A percentile compares a stretch with the other conserved stretches of the same genome.
phyloP scores from a whole-genome alignment of 2,329 filamentous ascomycete species.

The Huntiella abstrusa region DNA sequence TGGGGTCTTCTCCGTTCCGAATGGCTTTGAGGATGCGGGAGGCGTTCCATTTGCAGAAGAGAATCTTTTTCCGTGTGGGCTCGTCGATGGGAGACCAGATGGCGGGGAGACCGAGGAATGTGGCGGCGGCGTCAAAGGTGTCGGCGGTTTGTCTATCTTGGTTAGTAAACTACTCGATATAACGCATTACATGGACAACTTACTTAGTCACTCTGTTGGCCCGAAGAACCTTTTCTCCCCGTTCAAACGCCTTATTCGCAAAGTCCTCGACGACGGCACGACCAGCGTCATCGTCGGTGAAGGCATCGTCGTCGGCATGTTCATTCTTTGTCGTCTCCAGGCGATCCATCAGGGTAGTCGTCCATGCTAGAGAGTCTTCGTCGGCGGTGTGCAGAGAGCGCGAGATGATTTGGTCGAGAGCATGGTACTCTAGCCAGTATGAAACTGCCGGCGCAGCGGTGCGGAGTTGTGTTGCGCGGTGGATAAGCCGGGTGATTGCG shows the following conservation, averaged over 20 bases:
- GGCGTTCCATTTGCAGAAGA: slow-evolving; percentile 93
- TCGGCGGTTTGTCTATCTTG: slow-evolving; percentile 62
- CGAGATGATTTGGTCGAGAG: slow-evolving; percentile 76
- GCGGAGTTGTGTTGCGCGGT: slow-evolving; percentile 69
- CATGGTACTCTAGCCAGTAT: slow-evolving; percentile 93
- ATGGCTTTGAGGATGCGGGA: slow-evolving; percentile 78
- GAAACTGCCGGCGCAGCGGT: slow-evolving; percentile 69
- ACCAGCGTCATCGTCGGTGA: slow-evolving; percentile 68
- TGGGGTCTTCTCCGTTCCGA: slow-evolving; percentile 80
- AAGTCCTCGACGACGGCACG: slow-evolving; percentile 93
- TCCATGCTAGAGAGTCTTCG: slow-evolving; percentile 63
- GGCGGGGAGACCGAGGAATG: slow-evolving; percentile 73
- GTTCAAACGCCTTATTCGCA: slow-evolving; percentile 67
- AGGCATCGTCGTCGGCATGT: slow-evolving; percentile 60
- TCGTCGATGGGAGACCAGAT: slow-evolving; percentile 64
- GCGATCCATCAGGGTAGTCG: slow-evolving; percentile 72
- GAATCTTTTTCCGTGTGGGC: slow-evolving; percentile 71
- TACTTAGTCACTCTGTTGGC: slow-evolving; percentile 71
- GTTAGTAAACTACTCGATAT: background rate
- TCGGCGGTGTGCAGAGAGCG: slow-evolving; percentile 62
- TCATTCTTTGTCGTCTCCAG: slow-evolving; percentile 64
- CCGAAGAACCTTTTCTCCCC: slow-evolving; percentile 64
- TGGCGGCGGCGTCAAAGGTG: slow-evolving; percentile 80
- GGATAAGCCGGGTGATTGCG: slow-evolving; percentile 69
- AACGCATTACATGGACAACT: slow-evolving; percentile 8